Conservation (phyloP, 208 protist species). For the Crithidia expoeki region DNA sequence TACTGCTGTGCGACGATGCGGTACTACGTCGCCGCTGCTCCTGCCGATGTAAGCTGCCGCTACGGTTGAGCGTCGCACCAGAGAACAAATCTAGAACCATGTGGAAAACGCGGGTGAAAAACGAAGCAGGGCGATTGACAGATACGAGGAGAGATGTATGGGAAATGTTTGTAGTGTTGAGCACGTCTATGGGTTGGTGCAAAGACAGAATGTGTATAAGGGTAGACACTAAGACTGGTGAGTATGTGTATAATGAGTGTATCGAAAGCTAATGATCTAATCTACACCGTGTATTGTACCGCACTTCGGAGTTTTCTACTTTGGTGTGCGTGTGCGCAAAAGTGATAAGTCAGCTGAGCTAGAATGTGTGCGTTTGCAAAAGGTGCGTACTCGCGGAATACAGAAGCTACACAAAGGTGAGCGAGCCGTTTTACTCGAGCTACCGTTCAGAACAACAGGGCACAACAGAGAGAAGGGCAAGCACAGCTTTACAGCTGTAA, state of each 20-base stretch:
- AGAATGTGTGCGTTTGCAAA: background rate
- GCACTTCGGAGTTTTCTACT: slow-evolving; percentile 4
- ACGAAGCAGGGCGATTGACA: slow-evolving; percentile 7
- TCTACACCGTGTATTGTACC: slow-evolving; percentile 7
- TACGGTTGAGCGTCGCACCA: slow-evolving; percentile 28
- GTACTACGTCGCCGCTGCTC: slow-evolving; percentile 8
- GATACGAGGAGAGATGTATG: no score
- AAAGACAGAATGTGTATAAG: no score
- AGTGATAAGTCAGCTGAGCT: background rate
- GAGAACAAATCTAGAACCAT: slow-evolving; percentile 45
- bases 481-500: no score
- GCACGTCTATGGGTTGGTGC: no score
- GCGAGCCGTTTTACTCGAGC: no score
- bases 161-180: no score
- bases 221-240: no score
- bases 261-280: slow-evolving; percentile 23
- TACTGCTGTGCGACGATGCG: slow-evolving; percentile 23
- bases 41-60: slow-evolving; percentile 4
- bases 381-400: background rate
- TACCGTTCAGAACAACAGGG: no score
- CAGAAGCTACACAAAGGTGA: no score
- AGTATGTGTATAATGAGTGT: background rate
- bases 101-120: slow-evolving; percentile 3
- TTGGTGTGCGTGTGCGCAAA: slow-evolving; percentile 2
- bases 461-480: no score